Evolutionary conservation across 805 yeast species (phyloP).

Genomic region (Ogataea angusta): DNA sequence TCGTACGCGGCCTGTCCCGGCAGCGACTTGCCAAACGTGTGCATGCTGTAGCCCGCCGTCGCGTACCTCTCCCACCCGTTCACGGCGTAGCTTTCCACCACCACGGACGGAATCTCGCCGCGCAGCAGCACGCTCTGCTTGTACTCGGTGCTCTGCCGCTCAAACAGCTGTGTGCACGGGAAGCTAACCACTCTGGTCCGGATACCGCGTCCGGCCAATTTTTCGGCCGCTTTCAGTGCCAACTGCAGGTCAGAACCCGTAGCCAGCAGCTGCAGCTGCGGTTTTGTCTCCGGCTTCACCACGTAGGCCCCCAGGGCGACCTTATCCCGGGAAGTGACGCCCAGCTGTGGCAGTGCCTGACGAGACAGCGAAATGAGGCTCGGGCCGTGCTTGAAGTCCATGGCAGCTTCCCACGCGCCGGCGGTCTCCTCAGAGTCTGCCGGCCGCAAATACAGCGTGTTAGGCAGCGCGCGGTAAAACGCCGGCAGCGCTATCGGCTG

Average conservation of each 20-base stretch:
- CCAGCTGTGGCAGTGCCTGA: constrained; percentile 89
- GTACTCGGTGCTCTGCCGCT: constrained; percentile 79
- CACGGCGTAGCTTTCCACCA: constrained; percentile 89
- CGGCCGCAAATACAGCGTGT: constrained; percentile 83
- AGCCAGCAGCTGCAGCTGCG: constrained; percentile 66
- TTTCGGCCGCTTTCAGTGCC: constrained; percentile 77
- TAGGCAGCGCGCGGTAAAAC: constrained; percentile 75
- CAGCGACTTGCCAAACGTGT: constrained; percentile 96
- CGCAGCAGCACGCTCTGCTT: constrained; percentile 75
- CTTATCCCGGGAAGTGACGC: constrained; percentile 75
- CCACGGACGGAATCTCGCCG: constrained; percentile 86
- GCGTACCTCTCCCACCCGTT: constrained; percentile 93
- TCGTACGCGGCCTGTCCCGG: constrained; percentile 79
- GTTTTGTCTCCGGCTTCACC: constrained; percentile 50
- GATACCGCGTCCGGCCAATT: constrained; percentile 59
- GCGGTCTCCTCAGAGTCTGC: constrained; percentile 86
- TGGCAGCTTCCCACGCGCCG: constrained; percentile 70
- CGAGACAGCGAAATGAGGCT: constrained; percentile 73
- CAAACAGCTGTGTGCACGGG: constrained; percentile 91
- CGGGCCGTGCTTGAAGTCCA: constrained; percentile 60
- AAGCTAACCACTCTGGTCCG: constrained; percentile 82
- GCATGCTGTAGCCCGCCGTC: constrained; percentile 93
- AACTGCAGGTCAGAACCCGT: constrained; percentile 94
- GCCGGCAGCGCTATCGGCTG: constrained; percentile 88
- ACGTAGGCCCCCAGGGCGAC: constrained; percentile 94